Evolutionary conservation across 1,139 yeast species (phyloP), one percentile per base, ranked within the genome.

Genomic region (Geotrichum bryndzae): DNA sequence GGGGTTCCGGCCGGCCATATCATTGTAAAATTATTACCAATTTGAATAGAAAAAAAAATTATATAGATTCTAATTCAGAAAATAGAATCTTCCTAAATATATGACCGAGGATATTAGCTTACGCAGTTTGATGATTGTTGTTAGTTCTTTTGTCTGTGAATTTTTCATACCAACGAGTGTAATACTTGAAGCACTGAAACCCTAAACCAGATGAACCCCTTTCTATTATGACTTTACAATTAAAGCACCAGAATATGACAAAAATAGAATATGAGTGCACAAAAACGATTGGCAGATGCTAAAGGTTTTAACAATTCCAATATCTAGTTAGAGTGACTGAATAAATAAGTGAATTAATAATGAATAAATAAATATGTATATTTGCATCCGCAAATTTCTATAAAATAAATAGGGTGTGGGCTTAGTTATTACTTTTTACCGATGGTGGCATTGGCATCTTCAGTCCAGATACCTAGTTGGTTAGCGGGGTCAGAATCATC

Each of bases 1-100:
- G 64, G 64, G 13, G 63, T 62, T 54, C 63, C 62, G 2, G 64
- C 63, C n/a, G 64, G 64, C 64, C 64, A 62, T 52, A 62, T 60
- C 64, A 62, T 62, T 18, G n/a, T 41, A 41, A n/a, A 41, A n/a
- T 23, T 41, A n/a, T n/a, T n/a, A 41, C 48, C 48, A 41, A 18
- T n/a, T 41, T n/a, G 10, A 41, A 41, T 5, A 8, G 10, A 29
- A 29, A 41, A 41, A 3, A 25, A 25, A 25, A 25, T 13, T 41
- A 35, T 4, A 35, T 35, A 35, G 48, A 41, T 41, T 23, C 48
- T 18, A 41, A 41, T 6, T 38, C 2, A 5, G 15, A 13, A 13
- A n/a, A 15, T 38, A 13, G 45, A 6, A 38, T n/a, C 8, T 4
- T 41, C n/a, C 18, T 5, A 41, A n/a, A 41, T 3, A 23, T 41